Conservation (phyloP, 1,284 basidiomycete genomes). For the Boletus albobrunnescens region DNA sequence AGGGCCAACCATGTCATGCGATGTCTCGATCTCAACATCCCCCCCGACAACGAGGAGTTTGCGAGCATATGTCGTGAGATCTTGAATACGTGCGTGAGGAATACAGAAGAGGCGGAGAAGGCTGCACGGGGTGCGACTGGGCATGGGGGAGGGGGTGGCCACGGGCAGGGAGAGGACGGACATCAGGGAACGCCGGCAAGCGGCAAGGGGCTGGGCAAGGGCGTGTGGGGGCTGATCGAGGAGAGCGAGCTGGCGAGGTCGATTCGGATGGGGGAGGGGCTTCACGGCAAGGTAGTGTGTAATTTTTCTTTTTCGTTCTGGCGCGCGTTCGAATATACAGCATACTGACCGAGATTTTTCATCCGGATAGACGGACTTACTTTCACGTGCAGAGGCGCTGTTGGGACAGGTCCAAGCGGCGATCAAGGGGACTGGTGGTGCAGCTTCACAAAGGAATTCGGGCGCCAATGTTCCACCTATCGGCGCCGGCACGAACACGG, state of each 20-base stretch:
- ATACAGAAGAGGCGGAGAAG: slow-evolving; percentile 79
- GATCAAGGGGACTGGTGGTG: background rate
- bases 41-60: slow-evolving; percentile 83
- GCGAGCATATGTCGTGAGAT: slow-evolving; percentile 81
- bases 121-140: slow-evolving; percentile 20
- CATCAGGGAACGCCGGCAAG: slow-evolving; percentile 16
- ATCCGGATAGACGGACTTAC: slow-evolving; percentile 5
- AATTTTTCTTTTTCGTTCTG: too few species aligned
- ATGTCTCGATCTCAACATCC: slow-evolving; percentile 91
- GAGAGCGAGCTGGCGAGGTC: slow-evolving; percentile 72
- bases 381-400: slow-evolving; percentile 44
- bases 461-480: background rate
- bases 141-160: background rate
- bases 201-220: slow-evolving; percentile 50
- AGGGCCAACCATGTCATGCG: slow-evolving; percentile 82
- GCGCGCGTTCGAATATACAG: too few species aligned
- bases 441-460: background rate
- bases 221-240: slow-evolving; percentile 77
- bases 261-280: slow-evolving; percentile 57
- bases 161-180: slow-evolving; percentile 3
- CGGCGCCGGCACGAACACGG: background rate
- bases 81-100: slow-evolving; percentile 80
- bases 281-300: slow-evolving; percentile 45
- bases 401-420: slow-evolving; percentile 44
- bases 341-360: background rate